Base-by-base conservation (phyloP, 1,284 basidiomycete genomes). In the Ustilago hordei region DNA sequence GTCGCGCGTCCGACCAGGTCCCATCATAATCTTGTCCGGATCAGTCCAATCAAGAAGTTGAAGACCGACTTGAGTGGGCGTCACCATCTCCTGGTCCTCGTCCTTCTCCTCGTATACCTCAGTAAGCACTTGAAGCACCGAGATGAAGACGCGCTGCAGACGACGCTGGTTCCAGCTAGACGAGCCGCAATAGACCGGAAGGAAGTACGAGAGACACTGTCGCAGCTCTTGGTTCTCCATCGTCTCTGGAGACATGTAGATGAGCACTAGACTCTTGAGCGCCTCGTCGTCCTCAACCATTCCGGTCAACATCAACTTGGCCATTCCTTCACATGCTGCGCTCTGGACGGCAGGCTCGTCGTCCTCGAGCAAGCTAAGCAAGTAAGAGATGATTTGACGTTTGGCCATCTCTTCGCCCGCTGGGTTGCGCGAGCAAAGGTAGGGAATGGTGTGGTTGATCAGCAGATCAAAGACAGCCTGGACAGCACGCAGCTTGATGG, bases 21-120 rank as follows among this genome's bases (percentile, higher is more conserved):
- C 91, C 84, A 82, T 93, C 89, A 92, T 89, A 35, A 90, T 90
- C 84, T 94, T 95, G 79, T 90, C 89, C 0, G 95, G 93, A 86
- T 98, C 93, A 2, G 93, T 94, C 96, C 96, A 99, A 82, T 98
- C 95, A 3, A 93, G 88, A 77, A 99, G 90, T 87, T 98, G 91
- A 31, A 92, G 87, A 0, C 92, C 93, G 66, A 96, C 92, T 83
- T 95, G 94, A 13, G 90, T 86, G 0, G 94, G 91, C 0, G 91
- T 89, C 17, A 95, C 90, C 91, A 95, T 93, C 31, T 91, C 90
- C 74, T 93, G 90, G 50, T 91, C 91, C 1, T 91, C 91, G 2
- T 93, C 92, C 50, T 92, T 88, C 19, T 93, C 91, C 53, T 91
- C 90, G 78, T 93, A 91, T 35, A 91, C 89, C n/a, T 89, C 88